Conservation (phyloP, 1,284 basidiomycete species). For the Puccinia triticina region DNA sequence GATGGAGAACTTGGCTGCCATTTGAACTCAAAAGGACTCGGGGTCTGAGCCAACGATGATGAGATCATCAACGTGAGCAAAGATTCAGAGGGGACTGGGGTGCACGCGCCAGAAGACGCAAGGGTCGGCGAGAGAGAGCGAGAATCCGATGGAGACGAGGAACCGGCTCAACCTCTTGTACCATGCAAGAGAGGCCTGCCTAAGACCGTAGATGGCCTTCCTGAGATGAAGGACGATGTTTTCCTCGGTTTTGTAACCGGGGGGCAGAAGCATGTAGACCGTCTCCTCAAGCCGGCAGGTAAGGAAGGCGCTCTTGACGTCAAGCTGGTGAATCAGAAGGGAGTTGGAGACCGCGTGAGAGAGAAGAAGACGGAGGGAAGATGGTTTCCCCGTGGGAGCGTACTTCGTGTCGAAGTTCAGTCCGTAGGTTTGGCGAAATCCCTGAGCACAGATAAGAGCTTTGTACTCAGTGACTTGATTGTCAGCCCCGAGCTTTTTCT, state of each 20-base stretch:
- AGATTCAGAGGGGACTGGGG: neutral
- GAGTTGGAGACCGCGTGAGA: neutral
- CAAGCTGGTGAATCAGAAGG: constrained; percentile 1
- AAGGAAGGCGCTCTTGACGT: constrained; percentile 16
- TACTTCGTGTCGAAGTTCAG: neutral
- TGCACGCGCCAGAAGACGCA: neutral
- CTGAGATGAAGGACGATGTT: neutral
- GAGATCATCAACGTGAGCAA: constrained; percentile 4
- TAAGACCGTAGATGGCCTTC: neutral
- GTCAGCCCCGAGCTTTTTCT: neutral
- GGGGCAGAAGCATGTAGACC: neutral
- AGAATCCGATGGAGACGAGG: neutral
- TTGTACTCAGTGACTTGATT: constrained; percentile 13
- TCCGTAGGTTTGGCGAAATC: constrained; percentile 13
- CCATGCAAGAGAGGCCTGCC: neutral
- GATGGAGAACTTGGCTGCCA: neutral
- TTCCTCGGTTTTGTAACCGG: neutral
- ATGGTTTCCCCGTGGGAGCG: constrained; percentile 8
- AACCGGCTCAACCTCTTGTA: neutral
- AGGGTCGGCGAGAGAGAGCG: neutral
- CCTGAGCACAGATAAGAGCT: constrained; percentile 20
- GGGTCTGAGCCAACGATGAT: neutral
- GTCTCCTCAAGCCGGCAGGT: neutral
- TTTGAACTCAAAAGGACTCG: neutral
- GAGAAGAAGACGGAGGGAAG: neutral